Evolutionary conservation across 768 basidiomycete genomes (phyloP).

Genomic region (Podaxis pistillaris): DNA sequence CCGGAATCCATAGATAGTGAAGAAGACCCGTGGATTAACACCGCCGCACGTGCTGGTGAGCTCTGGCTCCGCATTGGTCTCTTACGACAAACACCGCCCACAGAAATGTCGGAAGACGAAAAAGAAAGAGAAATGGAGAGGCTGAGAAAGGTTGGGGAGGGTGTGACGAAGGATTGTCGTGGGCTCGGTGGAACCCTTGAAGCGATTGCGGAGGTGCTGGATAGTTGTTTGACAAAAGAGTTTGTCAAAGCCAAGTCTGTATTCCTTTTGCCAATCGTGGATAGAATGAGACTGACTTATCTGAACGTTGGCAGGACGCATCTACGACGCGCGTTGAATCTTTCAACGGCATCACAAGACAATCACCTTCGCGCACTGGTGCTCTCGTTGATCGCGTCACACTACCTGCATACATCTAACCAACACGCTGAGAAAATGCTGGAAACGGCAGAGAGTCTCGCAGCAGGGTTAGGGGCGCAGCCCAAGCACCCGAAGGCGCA

Average conservation of each 20-base stretch:
- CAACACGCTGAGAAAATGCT: slow-evolving; percentile 71
- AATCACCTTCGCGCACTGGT: slow-evolving; percentile 74
- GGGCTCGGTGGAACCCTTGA: slow-evolving; percentile 53
- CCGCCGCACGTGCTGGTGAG: slow-evolving; percentile 32
- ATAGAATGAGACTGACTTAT: not conserved
- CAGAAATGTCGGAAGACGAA: slow-evolving; percentile 6
- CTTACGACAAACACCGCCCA: slow-evolving; percentile 8
- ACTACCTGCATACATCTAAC: slow-evolving; percentile 68
- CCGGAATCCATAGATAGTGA: slow-evolving; percentile 22
- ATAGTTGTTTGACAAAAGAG: slow-evolving; percentile 52
- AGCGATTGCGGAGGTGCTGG: slow-evolving; percentile 54
- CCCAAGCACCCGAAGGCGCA: slow-evolving; percentile 19
- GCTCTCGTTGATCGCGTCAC: slow-evolving; percentile 63
- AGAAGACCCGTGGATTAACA: slow-evolving; percentile 33
- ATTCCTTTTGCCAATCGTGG: not conserved
- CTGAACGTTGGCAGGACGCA: slow-evolving; percentile 40
- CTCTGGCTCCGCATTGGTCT: slow-evolving; percentile 32
- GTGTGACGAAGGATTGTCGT: slow-evolving; percentile 43
- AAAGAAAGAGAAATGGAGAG: slow-evolving; percentile 20
- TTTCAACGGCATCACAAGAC: slow-evolving; percentile 58
- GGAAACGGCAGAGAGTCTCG: slow-evolving; percentile 65
- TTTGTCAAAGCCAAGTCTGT: slow-evolving; percentile 63
- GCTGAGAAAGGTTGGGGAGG: slow-evolving; percentile 30
- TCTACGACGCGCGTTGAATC: slow-evolving; percentile 56
- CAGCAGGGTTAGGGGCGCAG: slow-evolving; percentile 63